phyloP scores from a whole-genome alignment of 805 yeast genomes.

The Candida ulmi region DNA sequence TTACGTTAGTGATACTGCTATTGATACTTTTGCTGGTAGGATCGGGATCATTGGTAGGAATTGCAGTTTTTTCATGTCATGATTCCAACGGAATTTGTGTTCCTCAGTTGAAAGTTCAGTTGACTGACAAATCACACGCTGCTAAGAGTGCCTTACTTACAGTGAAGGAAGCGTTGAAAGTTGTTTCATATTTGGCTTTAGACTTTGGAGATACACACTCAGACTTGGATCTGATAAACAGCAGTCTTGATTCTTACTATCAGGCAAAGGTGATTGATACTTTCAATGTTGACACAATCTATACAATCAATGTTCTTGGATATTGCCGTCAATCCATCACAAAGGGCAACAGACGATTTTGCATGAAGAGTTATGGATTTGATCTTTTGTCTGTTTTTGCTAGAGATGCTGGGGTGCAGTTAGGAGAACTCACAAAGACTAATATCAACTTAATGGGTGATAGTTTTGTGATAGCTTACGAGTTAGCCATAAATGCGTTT shows the following conservation, averaged over 20 bases:
- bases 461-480: slow-evolving; percentile 35
- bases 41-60: slow-evolving; percentile 3
- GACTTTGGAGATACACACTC: slow-evolving; percentile 30
- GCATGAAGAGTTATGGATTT: slow-evolving; percentile 37
- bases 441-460: slow-evolving; percentile 34
- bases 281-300: slow-evolving; percentile 36
- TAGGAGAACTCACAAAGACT: slow-evolving; percentile 35
- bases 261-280: slow-evolving; percentile 36
- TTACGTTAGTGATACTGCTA: not conserved
- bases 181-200: slow-evolving; percentile 39
- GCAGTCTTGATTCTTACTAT: slow-evolving; percentile 20
- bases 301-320: slow-evolving; percentile 40
- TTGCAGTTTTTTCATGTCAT: slow-evolving; percentile 28
- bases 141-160: slow-evolving; percentile 29
- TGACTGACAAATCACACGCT: slow-evolving; percentile 30
- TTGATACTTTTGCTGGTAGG: slow-evolving; percentile 1
- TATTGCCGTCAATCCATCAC: slow-evolving; percentile 40
- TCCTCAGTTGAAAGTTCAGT: slow-evolving; percentile 39
- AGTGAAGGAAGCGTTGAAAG: slow-evolving; percentile 37
- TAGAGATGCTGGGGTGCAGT: slow-evolving; percentile 44
- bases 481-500: slow-evolving; percentile 26
- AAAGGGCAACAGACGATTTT: slow-evolving; percentile 15
- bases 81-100: slow-evolving; percentile 26
- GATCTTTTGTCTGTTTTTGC: slow-evolving; percentile 43
- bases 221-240: slow-evolving; percentile 16